These are phyloP conservation scores for Hysterangium stoloniferum DNA, from an alignment of 768 basidiomycete species.

Conservation along the genomic window DNA sequence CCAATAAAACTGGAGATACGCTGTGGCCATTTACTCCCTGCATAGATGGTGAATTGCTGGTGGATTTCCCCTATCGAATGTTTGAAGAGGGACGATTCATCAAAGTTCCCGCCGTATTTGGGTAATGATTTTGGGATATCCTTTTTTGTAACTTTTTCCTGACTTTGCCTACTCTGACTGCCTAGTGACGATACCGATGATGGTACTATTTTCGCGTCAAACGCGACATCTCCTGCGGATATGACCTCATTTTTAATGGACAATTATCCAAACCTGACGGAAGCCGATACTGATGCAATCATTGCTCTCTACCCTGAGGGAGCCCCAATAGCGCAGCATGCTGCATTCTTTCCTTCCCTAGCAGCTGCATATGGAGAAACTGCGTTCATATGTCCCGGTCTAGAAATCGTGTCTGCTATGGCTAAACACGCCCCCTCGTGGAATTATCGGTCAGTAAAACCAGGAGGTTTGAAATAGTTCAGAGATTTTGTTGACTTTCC, in stretches of 20 bases:
- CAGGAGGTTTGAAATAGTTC: neutral
- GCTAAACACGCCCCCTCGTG: conserved; percentile 6
- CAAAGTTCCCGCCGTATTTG: conserved; percentile 11
- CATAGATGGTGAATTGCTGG: conserved; percentile 21
- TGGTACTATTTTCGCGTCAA: conserved; percentile 9
- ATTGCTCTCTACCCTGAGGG: neutral
- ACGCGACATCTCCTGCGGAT: conserved; percentile 5
- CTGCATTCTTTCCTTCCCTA: conserved; percentile 4
- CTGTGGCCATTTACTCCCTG: conserved; percentile 28
- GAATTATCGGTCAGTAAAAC: conserved; percentile 8
- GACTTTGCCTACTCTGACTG: neutral
- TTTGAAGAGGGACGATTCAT: conserved; percentile 10
- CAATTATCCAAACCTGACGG: conserved; percentile 4
- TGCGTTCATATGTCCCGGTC: conserved; percentile 5
- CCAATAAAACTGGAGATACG: conserved; percentile 21
- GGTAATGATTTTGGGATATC: neutral
- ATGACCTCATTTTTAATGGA: conserved; percentile 6
- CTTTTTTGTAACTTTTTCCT: neutral
- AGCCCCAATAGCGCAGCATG: neutral
- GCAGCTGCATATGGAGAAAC: conserved; percentile 8
- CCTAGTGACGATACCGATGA: conserved; percentile 13
- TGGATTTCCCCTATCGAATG: conserved; percentile 5
- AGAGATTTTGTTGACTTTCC: neutral
- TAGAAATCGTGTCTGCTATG: neutral
- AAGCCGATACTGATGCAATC: neutral